phyloP scores from a whole-genome alignment of 2,329 filamentous ascomycete species.

The Tolypocladium pustulatum region DNA sequence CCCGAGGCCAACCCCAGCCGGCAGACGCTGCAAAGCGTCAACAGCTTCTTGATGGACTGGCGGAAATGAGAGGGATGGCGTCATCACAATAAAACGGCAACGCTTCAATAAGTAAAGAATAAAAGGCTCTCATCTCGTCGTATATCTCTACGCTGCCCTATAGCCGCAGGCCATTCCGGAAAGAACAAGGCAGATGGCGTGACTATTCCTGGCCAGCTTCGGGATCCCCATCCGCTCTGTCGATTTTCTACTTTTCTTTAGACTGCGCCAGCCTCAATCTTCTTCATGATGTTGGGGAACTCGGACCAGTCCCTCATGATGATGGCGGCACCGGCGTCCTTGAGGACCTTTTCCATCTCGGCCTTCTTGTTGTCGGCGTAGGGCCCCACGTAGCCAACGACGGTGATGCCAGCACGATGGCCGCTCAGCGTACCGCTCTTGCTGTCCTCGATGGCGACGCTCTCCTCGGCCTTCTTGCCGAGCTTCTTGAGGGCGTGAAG shows the following conservation, averaged over 20 bases:
- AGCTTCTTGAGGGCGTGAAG: conserved; percentile 64
- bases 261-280: conserved; percentile 31
- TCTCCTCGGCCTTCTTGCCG: conserved; percentile 60
- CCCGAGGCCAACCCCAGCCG: conserved; percentile 76
- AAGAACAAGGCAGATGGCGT: not conserved
- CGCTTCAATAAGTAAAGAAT: not conserved
- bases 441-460: conserved; percentile 78
- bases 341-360: conserved; percentile 54
- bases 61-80: conserved; percentile 12
- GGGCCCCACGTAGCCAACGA: conserved; percentile 77
- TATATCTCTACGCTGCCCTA: conserved; percentile 9
- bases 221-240: not conserved
- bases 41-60: conserved; percentile 72
- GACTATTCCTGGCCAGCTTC: not conserved
- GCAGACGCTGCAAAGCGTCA: conserved; percentile 80
- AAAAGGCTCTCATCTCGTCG: conserved; percentile 10
- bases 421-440: conserved; percentile 70
- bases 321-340: conserved; percentile 49
- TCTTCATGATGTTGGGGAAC: conserved; percentile 36
- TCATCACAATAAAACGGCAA: not conserved
- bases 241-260: conserved; percentile 7
- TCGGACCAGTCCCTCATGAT: conserved; percentile 52
- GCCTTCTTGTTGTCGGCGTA: conserved; percentile 52
- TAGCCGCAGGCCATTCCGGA: not conserved
- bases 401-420: conserved; percentile 66